These are phyloP conservation scores for Clavispora vitiphila DNA, from an alignment of 805 yeast species.

Conservation along the genomic window DNA sequence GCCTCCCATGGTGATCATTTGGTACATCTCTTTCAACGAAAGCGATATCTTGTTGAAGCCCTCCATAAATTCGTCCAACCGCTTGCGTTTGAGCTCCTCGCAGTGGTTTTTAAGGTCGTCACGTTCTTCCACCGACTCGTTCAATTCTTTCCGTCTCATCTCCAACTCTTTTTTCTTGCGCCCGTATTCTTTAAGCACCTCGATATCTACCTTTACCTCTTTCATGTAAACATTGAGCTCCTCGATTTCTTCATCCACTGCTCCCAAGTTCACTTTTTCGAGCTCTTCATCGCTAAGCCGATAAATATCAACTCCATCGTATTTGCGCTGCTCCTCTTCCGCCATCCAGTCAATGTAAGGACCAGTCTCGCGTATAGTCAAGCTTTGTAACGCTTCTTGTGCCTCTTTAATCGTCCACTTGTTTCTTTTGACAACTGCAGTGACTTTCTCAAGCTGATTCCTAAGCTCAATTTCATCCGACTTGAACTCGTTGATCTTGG, in stretches of 20 bases:
- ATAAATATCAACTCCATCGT: constrained; percentile 34
- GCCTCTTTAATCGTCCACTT: constrained; percentile 35
- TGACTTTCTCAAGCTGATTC: constrained; percentile 57
- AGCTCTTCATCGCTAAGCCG: constrained; percentile 51
- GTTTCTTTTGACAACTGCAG: constrained; percentile 31
- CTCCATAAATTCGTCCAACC: constrained; percentile 86
- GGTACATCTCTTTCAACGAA: constrained; percentile 93
- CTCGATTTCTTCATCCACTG: constrained; percentile 47
- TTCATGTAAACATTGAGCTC: constrained; percentile 52
- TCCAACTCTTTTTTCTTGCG: constrained; percentile 59
- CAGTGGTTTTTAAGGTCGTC: constrained; percentile 57
- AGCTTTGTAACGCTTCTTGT: constrained; percentile 35
- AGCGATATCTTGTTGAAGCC: constrained; percentile 85
- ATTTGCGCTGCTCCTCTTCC: constrained; percentile 31
- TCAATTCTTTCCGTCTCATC: constrained; percentile 59
- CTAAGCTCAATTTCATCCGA: constrained; percentile 64
- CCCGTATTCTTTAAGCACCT: constrained; percentile 73
- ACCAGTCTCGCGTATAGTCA: constrained; percentile 52
- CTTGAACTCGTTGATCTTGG: constrained; percentile 51
- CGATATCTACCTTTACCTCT: constrained; percentile 61
- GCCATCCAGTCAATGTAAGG: constrained; percentile 49
- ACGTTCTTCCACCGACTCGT: constrained; percentile 59
- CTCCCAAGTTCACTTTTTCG: constrained; percentile 40
- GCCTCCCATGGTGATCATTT: constrained; percentile 99
- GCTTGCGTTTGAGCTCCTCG: constrained; percentile 65